Evolutionary conservation across 768 basidiomycete species (phyloP).

Genomic region (Lenzites betulinus): DNA sequence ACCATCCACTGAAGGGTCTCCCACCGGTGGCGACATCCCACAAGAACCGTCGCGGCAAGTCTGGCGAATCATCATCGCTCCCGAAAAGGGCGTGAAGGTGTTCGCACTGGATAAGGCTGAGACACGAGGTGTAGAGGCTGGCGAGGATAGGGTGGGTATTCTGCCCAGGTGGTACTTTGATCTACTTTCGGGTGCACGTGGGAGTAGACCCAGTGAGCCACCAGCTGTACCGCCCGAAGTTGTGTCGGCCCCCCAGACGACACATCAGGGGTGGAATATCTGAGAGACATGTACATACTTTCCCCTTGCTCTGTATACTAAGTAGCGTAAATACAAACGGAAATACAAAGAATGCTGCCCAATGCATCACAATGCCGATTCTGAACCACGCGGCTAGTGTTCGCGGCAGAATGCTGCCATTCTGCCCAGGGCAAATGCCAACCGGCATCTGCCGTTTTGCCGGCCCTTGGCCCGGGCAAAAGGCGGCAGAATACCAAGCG

Average conservation of each 20-base stretch:
- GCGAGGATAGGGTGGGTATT: constrained; percentile 80
- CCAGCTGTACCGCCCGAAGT: neutral
- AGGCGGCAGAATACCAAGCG: too few species aligned
- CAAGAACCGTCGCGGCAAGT: constrained; percentile 38
- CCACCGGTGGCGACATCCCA: constrained; percentile 24
- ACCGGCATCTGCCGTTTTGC: too few species aligned
- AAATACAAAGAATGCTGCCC: too few species aligned
- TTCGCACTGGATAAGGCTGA: constrained; percentile 48
- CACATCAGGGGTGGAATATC: constrained; percentile 14
- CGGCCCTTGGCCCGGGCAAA: too few species aligned
- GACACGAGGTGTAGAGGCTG: constrained; percentile 58
- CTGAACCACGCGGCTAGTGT: too few species aligned
- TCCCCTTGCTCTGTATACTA: too few species aligned
- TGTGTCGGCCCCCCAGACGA: neutral
- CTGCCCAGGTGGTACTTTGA: constrained; percentile 72
- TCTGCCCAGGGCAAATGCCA: too few species aligned
- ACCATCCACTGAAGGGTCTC: constrained; percentile 31
- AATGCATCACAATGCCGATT: too few species aligned
- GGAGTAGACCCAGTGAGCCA: neutral
- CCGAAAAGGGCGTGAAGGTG: constrained; percentile 58
- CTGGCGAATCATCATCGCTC: constrained; percentile 72
- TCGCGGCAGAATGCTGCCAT: too few species aligned
- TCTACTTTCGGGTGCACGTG: constrained; percentile 14
- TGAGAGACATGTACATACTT: neutral
- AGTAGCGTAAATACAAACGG: too few species aligned